Conservation (phyloP, 2,329 filamentous ascomycete genomes). For the Alternaria gaisen region DNA sequence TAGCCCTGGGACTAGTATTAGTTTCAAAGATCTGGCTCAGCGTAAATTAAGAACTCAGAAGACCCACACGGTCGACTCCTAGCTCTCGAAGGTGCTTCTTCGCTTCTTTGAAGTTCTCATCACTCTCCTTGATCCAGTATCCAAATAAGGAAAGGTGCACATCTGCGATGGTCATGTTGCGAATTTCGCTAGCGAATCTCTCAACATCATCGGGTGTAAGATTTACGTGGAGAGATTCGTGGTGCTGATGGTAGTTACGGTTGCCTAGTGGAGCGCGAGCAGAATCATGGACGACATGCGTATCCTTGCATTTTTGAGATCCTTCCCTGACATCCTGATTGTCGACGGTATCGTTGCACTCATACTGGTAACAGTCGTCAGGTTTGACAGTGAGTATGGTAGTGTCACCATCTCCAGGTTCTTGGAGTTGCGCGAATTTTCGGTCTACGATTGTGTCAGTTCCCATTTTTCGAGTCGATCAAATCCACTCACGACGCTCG, state of each 20-base stretch:
- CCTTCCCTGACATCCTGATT: background rate
- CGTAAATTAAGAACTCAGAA: background rate
- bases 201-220: conserved; percentile 20
- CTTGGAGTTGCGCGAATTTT: conserved; percentile 1
- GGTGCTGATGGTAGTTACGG: conserved; percentile 1
- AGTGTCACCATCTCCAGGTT: background rate
- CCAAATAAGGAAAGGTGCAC: conserved; percentile 34
- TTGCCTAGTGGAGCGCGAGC: background rate
- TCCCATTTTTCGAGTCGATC: too few species aligned
- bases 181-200: conserved; percentile 27
- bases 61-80: conserved; percentile 34
- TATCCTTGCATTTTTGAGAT: background rate
- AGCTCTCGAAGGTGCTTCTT: conserved; percentile 41
- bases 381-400: background rate
- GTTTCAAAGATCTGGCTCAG: background rate
- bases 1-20: conserved; percentile 23
- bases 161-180: conserved; percentile 37
- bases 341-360: background rate
- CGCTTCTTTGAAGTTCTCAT: conserved; percentile 33
- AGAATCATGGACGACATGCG: background rate
- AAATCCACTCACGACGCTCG: background rate
- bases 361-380: background rate
- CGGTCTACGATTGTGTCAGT: background rate
- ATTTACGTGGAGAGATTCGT: conserved; percentile 19
- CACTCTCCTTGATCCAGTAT: conserved; percentile 35